A percentile compares a stretch with the other conserved stretches of the same genome.
Conservation (phyloP, 2,329 filamentous ascomycete species). For the Hawksworthiomyces lignivorus region DNA sequence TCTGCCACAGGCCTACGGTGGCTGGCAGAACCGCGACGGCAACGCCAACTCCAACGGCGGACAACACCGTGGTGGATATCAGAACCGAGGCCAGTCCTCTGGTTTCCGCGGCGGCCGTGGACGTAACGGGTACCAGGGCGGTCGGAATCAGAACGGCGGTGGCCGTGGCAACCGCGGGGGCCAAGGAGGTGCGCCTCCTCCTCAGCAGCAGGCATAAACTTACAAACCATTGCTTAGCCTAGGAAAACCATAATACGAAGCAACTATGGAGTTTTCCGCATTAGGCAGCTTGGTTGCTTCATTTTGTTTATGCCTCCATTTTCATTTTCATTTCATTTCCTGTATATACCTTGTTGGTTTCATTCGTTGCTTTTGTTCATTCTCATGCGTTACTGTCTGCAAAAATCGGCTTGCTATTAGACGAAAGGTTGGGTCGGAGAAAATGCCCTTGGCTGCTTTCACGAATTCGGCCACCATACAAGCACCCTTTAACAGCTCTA, state of each 20-base stretch:
- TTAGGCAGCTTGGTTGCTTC: neutral
- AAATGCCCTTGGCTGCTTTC: too few species aligned
- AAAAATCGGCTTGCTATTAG: too few species aligned
- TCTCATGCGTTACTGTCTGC: too few species aligned
- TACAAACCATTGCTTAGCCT: neutral
- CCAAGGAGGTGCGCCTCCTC: neutral
- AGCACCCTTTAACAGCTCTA: too few species aligned
- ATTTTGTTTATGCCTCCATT: neutral
- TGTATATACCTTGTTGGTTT: neutral
- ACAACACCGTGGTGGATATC: conserved; percentile 2
- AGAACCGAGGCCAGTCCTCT: conserved; percentile 4
- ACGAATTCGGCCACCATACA: too few species aligned
- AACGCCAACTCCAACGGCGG: neutral
- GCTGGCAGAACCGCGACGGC: conserved; percentile 12
- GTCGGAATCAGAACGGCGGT: conserved; percentile 1
- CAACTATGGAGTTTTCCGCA: too few species aligned
- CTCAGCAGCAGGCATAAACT: neutral
- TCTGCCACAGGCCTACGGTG: conserved; percentile 14
- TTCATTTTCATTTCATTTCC: neutral
- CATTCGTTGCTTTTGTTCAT: too few species aligned
- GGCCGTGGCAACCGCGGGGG: neutral
- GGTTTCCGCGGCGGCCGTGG: conserved; percentile 5
- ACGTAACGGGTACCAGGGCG: conserved; percentile 7
- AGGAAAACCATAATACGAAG: too few species aligned
- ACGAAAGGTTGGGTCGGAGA: too few species aligned